Base-by-base conservation (phyloP, 148 eudicot genomes). In the Chenopodium formosanum region DNA sequence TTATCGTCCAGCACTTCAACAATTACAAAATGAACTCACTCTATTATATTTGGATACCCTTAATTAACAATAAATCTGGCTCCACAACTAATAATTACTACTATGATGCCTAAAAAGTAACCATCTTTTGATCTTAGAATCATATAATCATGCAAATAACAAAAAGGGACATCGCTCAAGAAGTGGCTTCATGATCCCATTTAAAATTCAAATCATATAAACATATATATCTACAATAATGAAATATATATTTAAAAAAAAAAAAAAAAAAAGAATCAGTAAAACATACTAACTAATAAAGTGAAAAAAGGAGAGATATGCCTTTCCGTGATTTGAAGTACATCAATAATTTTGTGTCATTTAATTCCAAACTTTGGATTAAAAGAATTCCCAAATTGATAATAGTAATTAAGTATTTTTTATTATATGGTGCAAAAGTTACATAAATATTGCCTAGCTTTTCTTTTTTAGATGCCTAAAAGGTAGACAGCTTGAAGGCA, bases 401-500 rank as follows among this genome's bases (percentile, higher is more conserved):
- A 52, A 58, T 22, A 78, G 7, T 65, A 11, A n/a, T 8, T 1
- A 79, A 31, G 2, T 56, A 14, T 56, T 17, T 16, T 56, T 56
- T 56, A 56, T 14, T 56, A 56, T 56, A 14, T 56, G 62, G 22
- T 56, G 7, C 62, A 56, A 56, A 53, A 16, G 22, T 56, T 56
- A 17, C 5, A 56, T 16, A 56, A n/a, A 32, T n/a, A 52, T 32
- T 12, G 8, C 4, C 19, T 31, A 25, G 65, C 25, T 64, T 73
- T 73, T 47, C 67, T 73, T 81, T 64, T 78, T 31, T 65, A 78
- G 85, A 78, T 83, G 85, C 85, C 85, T 74, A 73, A 83, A 79
- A 83, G 82, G 31, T 58, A 74, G 82, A 83, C 85, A 83, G 85
- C 85, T 83, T 83, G 85, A 79, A 68, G 79, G 79, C 82, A 83